Conservation (phyloP, 75 land plant genomes). For the Pinus albicaulis region DNA sequence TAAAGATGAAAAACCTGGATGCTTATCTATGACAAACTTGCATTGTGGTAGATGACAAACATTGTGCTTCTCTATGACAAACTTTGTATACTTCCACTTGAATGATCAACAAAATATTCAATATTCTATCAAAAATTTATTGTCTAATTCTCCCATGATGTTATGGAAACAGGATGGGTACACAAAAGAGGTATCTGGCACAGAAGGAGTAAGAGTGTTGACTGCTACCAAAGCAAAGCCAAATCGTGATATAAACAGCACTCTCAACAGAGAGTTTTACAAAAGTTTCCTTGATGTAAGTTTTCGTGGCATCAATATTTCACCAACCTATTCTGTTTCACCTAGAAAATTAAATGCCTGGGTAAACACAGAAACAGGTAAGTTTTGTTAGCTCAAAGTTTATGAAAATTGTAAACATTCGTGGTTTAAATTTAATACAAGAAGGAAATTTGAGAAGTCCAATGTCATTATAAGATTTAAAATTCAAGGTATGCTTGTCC, state of each 20-base stretch:
- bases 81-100: not conserved
- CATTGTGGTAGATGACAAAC: not conserved
- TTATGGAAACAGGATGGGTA: slow-evolving; percentile 66
- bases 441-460: not conserved
- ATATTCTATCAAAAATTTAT: no score
- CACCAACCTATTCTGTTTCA: not conserved
- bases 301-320: not conserved
- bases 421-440: no score
- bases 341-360: not conserved
- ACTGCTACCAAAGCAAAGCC: slow-evolving; percentile 65
- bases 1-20: not conserved
- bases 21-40: not conserved
- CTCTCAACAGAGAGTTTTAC: slow-evolving; percentile 54
- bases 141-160: not conserved
- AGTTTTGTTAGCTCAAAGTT: not conserved
- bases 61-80: not conserved
- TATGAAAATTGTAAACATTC: not conserved
- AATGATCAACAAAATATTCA: not conserved
- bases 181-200: slow-evolving; percentile 47
- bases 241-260: slow-evolving; percentile 30
- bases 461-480: not conserved
- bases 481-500: not conserved
- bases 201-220: slow-evolving; percentile 50
- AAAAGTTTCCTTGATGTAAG: slow-evolving; percentile 67
- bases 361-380: not conserved